Evolutionary conservation across 1,139 yeast genomes (phyloP).

Genomic region (Lodderomyces metapsilosis): DNA sequence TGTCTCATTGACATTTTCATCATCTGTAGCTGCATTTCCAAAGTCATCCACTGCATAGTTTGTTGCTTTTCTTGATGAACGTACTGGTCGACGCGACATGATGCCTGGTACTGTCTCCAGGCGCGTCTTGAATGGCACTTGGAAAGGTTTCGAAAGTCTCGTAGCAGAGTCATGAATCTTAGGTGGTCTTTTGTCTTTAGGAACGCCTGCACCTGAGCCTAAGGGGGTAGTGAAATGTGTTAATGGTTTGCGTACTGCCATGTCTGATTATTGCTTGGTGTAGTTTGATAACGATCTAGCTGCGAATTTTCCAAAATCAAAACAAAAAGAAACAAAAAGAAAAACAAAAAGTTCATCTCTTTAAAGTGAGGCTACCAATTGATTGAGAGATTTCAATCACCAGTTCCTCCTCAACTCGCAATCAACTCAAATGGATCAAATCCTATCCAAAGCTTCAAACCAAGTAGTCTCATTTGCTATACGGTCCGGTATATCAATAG

Average conservation of each 20-base stretch:
- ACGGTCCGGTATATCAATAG: slow-evolving; percentile 72
- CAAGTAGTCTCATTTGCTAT: slow-evolving; percentile 83
- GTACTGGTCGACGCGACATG: slow-evolving; percentile 20
- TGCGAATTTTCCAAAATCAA: slow-evolving; percentile 1
- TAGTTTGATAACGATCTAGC: neutral
- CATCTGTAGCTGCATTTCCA: slow-evolving; percentile 9
- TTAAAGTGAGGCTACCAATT: neutral
- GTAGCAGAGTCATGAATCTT: slow-evolving; percentile 34
- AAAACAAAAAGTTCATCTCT: neutral
- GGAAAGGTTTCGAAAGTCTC: slow-evolving; percentile 41
- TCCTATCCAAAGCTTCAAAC: slow-evolving; percentile 60
- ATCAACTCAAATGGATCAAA: slow-evolving; percentile 36
- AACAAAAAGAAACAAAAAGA: neutral
- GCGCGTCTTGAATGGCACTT: slow-evolving; percentile 39
- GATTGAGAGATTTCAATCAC: neutral
- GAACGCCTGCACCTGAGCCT: slow-evolving; percentile 47
- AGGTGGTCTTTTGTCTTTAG: slow-evolving; percentile 42
- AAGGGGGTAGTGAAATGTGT: slow-evolving; percentile 43
- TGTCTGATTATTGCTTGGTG: slow-evolving; percentile 11
- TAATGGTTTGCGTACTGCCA: slow-evolving; percentile 35
- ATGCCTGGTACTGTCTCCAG: slow-evolving; percentile 13
- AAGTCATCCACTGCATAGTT: slow-evolving; percentile 24
- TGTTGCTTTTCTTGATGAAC: slow-evolving; percentile 20
- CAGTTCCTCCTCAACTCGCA: no score
- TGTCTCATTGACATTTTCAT: slow-evolving; percentile 25